phyloP scores from a whole-genome alignment of 2,329 filamentous ascomycete genomes.

The Cyanodermella asteris region DNA sequence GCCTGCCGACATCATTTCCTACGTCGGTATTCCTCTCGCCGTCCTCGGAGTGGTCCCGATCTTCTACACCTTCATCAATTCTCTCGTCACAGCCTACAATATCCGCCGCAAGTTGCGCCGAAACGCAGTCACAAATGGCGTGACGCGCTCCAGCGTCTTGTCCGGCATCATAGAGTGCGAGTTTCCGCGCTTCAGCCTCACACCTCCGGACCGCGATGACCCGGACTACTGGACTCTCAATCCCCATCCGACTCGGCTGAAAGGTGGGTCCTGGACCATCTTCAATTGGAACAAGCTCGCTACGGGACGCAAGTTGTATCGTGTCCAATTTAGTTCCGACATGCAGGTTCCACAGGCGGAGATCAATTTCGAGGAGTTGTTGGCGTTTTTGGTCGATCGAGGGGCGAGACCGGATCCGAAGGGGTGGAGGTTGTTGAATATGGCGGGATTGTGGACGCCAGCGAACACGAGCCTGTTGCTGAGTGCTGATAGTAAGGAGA shows the following conservation, averaged over 20 bases:
- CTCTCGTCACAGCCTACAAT: conserved; percentile 35
- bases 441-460: conserved; percentile 38
- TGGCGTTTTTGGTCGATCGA: conserved; percentile 41
- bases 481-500: conserved; percentile 27
- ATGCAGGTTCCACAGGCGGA: conserved; percentile 25
- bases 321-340: conserved; percentile 37
- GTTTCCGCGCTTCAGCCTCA: conserved; percentile 40
- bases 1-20: conserved; percentile 29
- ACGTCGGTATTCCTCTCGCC: conserved; percentile 35
- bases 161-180: conserved; percentile 46
- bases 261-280: conserved; percentile 41
- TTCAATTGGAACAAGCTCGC: conserved; percentile 44
- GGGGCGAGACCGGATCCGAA: conserved; percentile 38
- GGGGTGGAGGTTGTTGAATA: conserved; percentile 34
- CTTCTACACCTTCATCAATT: conserved; percentile 41
- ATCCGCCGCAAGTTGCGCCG: conserved; percentile 36
- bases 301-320: conserved; percentile 39
- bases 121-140: conserved; percentile 29
- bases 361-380: conserved; percentile 35
- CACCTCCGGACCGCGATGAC: conserved; percentile 34
- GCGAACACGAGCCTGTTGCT: conserved; percentile 34
- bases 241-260: conserved; percentile 28
- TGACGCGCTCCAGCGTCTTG: conserved; percentile 42
- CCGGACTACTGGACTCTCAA: conserved; percentile 37
- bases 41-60: conserved; percentile 41